A percentile compares a stretch with the other conserved stretches of the same genome.
Evolutionary conservation across 306 rosid genomes (phyloP).

Genomic region (Lupinus albus): DNA sequence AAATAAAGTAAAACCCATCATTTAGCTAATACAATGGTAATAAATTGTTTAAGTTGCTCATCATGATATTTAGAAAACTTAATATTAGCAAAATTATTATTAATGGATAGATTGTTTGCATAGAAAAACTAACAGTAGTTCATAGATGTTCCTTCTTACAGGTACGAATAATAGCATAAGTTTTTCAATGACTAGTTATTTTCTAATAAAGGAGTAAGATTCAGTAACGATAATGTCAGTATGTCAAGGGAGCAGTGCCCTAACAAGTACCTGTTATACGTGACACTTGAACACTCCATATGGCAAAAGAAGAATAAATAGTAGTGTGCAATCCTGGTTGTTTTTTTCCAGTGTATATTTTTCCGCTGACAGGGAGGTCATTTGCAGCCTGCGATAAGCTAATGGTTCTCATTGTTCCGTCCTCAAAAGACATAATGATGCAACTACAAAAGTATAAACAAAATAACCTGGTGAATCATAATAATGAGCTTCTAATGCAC

Average conservation of each 20-base stretch:
- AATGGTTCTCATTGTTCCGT: conserved; percentile 80
- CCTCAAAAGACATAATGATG: conserved; percentile 81
- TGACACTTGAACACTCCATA: conserved; percentile 89
- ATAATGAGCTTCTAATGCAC: conserved; percentile 31
- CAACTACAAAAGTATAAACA: conserved; percentile 59
- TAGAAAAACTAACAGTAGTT: not conserved
- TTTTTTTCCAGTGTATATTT: conserved; percentile 59
- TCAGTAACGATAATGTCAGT: not conserved
- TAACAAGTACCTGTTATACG: conserved; percentile 62
- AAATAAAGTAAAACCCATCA: conserved; percentile 16
- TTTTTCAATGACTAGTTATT: conserved; percentile 1
- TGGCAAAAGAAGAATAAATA: conserved; percentile 62
- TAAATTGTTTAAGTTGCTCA: not conserved
- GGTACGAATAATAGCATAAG: not conserved
- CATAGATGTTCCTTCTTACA: not conserved
- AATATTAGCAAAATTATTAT: conserved; percentile 11
- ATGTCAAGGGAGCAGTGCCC: conserved; percentile 20
- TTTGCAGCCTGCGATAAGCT: conserved; percentile 76
- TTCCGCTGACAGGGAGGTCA: conserved; percentile 78
- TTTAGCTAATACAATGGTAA: not conserved
- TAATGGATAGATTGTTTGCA: not conserved
- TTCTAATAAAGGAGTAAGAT: conserved; percentile 11
- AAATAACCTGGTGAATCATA: conserved; percentile 29
- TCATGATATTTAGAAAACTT: conserved; percentile 24
- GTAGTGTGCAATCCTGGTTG: conserved; percentile 69